Conservation (phyloP, 768 basidiomycete genomes). For the Mycena rebaudengoi region DNA sequence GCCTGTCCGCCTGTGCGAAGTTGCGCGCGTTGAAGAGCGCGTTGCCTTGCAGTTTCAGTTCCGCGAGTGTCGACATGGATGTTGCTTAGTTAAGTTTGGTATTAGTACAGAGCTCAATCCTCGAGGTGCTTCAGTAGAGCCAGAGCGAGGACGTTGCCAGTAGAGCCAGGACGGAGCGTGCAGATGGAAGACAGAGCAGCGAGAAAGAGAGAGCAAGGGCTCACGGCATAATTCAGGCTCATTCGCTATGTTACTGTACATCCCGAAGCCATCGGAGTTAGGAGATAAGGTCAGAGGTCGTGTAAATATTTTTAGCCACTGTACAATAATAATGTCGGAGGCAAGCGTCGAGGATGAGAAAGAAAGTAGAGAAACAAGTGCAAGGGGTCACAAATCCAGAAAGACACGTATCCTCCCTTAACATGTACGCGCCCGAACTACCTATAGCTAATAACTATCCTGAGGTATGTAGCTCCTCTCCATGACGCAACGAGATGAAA, state of each 20-base stretch:
- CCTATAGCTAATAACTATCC: constrained; percentile 4
- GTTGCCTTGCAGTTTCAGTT: constrained; percentile 23
- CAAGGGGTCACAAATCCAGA: constrained; percentile 3
- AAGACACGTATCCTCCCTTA: constrained; percentile 28
- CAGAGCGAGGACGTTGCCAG: too few relatives aligned
- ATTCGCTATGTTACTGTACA: neutral
- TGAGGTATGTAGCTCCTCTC: too few relatives aligned
- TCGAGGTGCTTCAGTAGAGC: too few relatives aligned
- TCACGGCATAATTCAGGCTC: constrained; percentile 19
- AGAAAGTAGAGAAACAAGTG: neutral
- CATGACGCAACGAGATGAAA: too few relatives aligned
- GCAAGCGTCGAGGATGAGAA: too few relatives aligned
- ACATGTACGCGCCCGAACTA: constrained; percentile 22
- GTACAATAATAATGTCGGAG: too few relatives aligned
- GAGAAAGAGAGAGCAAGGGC: too few relatives aligned
- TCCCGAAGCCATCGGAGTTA: constrained; percentile 12
- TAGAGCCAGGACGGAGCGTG: too few relatives aligned
- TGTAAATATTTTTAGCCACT: too few relatives aligned
- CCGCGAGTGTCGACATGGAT: constrained; percentile 1
- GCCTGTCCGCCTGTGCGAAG: constrained; percentile 4
- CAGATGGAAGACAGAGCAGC: too few relatives aligned
- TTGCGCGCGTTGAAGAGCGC: constrained; percentile 13
- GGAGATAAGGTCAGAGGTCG: constrained; percentile 2
- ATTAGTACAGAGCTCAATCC: too few relatives aligned
- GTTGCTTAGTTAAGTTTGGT: too few relatives aligned